Conservation (phyloP, 2,329 filamentous ascomycete genomes). For the Trichoderma afroharzianum region DNA sequence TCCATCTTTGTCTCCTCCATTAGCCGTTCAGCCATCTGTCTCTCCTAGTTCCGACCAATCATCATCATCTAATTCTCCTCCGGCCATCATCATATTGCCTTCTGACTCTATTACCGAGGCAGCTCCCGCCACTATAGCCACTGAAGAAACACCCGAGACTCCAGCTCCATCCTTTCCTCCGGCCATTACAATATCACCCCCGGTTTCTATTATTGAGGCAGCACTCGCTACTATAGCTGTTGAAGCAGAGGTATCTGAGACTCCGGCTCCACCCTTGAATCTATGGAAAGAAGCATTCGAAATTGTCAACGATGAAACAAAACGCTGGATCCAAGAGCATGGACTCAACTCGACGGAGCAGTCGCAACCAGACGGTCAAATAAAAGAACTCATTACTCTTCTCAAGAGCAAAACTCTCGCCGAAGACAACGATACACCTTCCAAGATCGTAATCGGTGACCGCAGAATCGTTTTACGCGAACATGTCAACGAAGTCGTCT, state of each 20-base stretch:
- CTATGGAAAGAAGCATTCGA: neutral
- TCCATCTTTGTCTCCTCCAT: neutral
- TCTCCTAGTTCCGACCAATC: neutral
- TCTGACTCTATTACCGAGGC: neutral
- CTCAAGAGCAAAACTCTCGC: neutral
- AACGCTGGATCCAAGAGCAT: conserved; percentile 1
- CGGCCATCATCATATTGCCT: neutral
- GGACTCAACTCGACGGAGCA: neutral
- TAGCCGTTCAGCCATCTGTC: neutral
- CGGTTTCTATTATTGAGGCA: too few relatives aligned
- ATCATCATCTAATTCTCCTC: neutral
- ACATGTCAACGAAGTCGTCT: neutral
- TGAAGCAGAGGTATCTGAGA: neutral
- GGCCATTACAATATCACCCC: neutral
- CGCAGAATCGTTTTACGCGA: conserved; percentile 1
- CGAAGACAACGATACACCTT: neutral
- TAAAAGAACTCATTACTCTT: neutral
- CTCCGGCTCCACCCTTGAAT: neutral
- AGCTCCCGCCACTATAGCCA: neutral
- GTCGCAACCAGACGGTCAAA: neutral
- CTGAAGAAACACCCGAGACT: neutral
- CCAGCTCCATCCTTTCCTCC: neutral
- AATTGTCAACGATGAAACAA: neutral
- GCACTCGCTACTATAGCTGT: neutral
- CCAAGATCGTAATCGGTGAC: neutral